Evolutionary conservation across 1,284 basidiomycete species (phyloP).

Genomic region (Chondrostereum purpureum): DNA sequence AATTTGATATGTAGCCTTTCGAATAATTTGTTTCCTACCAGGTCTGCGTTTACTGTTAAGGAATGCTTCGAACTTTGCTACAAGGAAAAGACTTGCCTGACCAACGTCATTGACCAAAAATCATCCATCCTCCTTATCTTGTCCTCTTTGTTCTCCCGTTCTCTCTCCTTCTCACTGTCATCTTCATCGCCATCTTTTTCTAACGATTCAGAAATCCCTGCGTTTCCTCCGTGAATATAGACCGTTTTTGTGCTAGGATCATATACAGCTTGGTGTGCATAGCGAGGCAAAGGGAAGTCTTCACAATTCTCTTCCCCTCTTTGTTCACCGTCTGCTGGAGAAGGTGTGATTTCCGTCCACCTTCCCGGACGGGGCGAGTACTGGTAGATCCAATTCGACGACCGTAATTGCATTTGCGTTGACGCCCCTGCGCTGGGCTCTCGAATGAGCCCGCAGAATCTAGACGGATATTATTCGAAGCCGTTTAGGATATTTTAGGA

Average conservation of each 20-base stretch:
- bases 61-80: neutral
- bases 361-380: constrained; percentile 51
- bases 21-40: constrained; percentile 50
- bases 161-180: constrained; percentile 16
- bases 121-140: constrained; percentile 57
- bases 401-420: constrained; percentile 40
- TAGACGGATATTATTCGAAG: constrained; percentile 17
- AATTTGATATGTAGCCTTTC: constrained; percentile 52
- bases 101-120: constrained; percentile 67
- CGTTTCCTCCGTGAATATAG: constrained; percentile 71
- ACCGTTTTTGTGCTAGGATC: constrained; percentile 46
- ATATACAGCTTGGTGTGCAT: constrained; percentile 73
- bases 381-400: constrained; percentile 59
- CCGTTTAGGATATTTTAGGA: constrained; percentile 4
- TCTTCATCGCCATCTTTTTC: constrained; percentile 16
- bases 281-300: constrained; percentile 48
- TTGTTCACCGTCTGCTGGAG: constrained; percentile 12
- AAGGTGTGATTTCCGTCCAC: constrained; percentile 53
- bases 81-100: constrained; percentile 38
- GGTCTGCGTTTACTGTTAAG: constrained; percentile 34
- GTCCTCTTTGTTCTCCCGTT: constrained; percentile 12
- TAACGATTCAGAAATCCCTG: constrained; percentile 28
- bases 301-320: constrained; percentile 9
- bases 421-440: constrained; percentile 29
- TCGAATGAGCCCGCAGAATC: constrained; percentile 55